Evolutionary conservation across 495 filamentous ascomycete genomes (phyloP).

Genomic region (Thermochaetoides thermophila): DNA sequence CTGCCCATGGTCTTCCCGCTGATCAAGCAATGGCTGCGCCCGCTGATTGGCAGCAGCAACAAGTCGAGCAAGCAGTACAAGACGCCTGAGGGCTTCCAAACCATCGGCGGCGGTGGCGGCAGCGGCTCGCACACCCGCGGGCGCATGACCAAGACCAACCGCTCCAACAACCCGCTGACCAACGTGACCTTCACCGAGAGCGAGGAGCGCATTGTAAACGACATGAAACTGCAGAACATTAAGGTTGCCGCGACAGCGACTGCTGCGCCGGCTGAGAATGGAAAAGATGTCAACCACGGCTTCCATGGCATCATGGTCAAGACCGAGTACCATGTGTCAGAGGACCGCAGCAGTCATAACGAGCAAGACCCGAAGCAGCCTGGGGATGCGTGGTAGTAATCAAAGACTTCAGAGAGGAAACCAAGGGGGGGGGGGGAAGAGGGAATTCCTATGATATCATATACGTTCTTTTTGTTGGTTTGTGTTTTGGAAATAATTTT

Average conservation of each 20-base stretch:
- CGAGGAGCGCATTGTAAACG: conserved; percentile 5
- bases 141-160: neutral
- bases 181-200: conserved; percentile 8
- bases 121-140: neutral
- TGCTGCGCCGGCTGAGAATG: neutral
- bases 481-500: too few relatives aligned
- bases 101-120: conserved; percentile 5
- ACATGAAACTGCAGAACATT: conserved; percentile 4
- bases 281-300: conserved; percentile 1
- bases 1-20: conserved; percentile 39
- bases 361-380: too few relatives aligned
- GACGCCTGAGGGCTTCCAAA: conserved; percentile 3
- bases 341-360: conserved; percentile 5
- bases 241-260: neutral
- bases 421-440: too few relatives aligned
- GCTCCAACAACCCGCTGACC: conserved; percentile 3
- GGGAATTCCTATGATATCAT: too few relatives aligned
- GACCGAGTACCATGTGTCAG: conserved; percentile 4
- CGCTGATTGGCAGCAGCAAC: conserved; percentile 23
- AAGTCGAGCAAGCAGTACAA: conserved; percentile 15
- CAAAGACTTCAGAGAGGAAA: too few relatives aligned
- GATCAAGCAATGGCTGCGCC: conserved; percentile 20
- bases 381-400: too few relatives aligned
- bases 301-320: conserved; percentile 7
- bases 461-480: too few relatives aligned